Evolutionary conservation across 139 green algal species (phyloP), one percentile per base, ranked within the genome.

Genomic region (Chlamydomonas sphaeroides): DNA sequence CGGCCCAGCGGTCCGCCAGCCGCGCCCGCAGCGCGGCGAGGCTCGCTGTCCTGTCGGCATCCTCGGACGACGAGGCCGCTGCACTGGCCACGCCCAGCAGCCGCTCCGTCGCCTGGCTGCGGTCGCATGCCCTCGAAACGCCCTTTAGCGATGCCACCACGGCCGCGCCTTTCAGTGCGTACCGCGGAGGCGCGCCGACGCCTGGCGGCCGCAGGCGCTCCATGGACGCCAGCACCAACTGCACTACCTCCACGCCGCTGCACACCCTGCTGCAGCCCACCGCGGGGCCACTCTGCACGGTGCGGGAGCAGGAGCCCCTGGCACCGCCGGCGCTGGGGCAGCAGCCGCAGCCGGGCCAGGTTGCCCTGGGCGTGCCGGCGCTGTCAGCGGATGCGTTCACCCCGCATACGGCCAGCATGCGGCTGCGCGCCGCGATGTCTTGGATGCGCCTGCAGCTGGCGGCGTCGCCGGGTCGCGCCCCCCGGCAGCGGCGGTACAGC

Each of bases 391-490:
- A 38, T 14, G 17, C 42, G 11, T 80, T 70, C 59, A 71, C 57
- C 17, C 56, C 74, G 5, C 36, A 80, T 59, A 80, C 74, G 6
- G 39, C 59, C 2, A 25, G 51, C 0, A 41, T 70, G 42, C 74
- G 74, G 25, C 61, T 80, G 59, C 59, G 59, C 33, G 74, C 74
- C 6, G 74, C 74, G 39, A 80, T 71, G 74, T 28, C 45, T 14
- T 80, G 74, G 74, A 80, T 80, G 74, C 57, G 56, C 41, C 59
- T 80, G 30, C 74, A 80, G 74, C 59, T 80, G 59, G 39, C 61
- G 23, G 42, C 20, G 59, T 36, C 74, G 25, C 72, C 72, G 11
- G 17, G 72, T 18, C 38, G 10, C 1, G 14, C 63, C 3, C 10
- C 33, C 26, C 26, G 72, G 38, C 72, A 42, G 30, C 51, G 72